Base-by-base conservation (phyloP, 2,329 filamentous ascomycete genomes). In the Monilinia aucupariae region DNA sequence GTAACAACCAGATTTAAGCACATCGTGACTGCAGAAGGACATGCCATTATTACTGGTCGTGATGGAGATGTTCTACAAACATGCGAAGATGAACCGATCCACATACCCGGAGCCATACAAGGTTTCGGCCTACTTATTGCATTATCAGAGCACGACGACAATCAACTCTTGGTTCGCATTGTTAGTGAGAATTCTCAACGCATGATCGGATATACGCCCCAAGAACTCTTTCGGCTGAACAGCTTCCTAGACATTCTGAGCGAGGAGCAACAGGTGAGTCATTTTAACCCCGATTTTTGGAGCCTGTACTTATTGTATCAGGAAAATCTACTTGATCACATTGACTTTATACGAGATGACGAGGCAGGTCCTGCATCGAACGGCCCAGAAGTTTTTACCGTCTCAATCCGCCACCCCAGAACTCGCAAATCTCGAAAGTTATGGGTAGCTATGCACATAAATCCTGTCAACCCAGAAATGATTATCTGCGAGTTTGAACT, bases 31-130 rank as follows among this genome's bases (percentile, higher is more conserved):
- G 85, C 89, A 2, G 88, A 86, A 20, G 91, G 91, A 0, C 91
- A 96, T 76, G 85, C 88, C 32, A 83, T 96, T 37, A 90, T 96
- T 61, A 94, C 90, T 0, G 91, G 91, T 7, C 82, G 88, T 62
- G 86, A 91, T 60, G 87, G 85, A 2, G 82, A 85, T 2, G 84
- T 81, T 0, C 77, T 94, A 51, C 89, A 96, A 72, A 83, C 85
- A 59, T 96, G 92, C 71, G 92, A 96, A 74, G 92, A 96, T 71
- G 92, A 96, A 71, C 91, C 92, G 0, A 96, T 96, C 32, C 91
- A 93, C 68, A 88, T 91, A 1, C 92, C 60, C 4, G 60, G 60
- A 32, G 60, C 60, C 4, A 32, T 62, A 30, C 60, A 92, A 0
- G 91, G 91, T 1, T 96, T 96, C 69, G 92, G 92, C 1, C 79